phyloP scores from a whole-genome alignment of 2,329 filamentous ascomycete genomes.

The Cryphonectria carpinicola region DNA sequence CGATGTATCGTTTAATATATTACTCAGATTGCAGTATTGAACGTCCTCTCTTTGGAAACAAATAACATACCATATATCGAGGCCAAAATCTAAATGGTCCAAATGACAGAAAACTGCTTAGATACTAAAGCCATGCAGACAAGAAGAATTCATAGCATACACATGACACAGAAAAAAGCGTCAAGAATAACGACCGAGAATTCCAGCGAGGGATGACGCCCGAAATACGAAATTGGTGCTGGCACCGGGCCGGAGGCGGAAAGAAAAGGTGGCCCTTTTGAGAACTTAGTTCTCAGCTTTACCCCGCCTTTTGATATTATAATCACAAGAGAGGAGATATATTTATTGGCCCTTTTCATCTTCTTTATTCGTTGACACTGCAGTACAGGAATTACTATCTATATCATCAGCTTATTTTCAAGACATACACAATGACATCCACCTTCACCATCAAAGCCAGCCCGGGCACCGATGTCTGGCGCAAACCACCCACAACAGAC shows the following conservation, averaged over 20 bases:
- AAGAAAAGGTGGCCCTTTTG: background rate
- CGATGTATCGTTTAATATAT: too few species aligned
- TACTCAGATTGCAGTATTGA: background rate
- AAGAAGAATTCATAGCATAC: background rate
- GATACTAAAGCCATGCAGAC: background rate
- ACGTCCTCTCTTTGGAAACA: too few species aligned
- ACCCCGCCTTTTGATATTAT: background rate
- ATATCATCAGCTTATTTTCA: background rate
- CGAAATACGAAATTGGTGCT: background rate
- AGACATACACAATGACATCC: slow-evolving; percentile 27
- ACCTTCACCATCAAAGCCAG: slow-evolving; percentile 58
- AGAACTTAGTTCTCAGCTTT: background rate
- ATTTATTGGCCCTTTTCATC: background rate
- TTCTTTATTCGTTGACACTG: background rate
- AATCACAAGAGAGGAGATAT: background rate
- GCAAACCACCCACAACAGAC: slow-evolving; percentile 69
- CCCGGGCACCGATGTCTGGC: slow-evolving; percentile 75
- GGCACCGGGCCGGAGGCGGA: slow-evolving; percentile 1
- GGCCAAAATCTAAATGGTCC: background rate
- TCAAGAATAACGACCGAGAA: background rate
- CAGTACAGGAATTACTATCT: background rate
- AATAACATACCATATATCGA: background rate
- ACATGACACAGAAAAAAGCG: background rate
- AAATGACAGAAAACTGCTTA: background rate
- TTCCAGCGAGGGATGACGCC: background rate